phyloP scores from a whole-genome alignment of 306 rosid genomes.

The Prosopis cineraria region DNA sequence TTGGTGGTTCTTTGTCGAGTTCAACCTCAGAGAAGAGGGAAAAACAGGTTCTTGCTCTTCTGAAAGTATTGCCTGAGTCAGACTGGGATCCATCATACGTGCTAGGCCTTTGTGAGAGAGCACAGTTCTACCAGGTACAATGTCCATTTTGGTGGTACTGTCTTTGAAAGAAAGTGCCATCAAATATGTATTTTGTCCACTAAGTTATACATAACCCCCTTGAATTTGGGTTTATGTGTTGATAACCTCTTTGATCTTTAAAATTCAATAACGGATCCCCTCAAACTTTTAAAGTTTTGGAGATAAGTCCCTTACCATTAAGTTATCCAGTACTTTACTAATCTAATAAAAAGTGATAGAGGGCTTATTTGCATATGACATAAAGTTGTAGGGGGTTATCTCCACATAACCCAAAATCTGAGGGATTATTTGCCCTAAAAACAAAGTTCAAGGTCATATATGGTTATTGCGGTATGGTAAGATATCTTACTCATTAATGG shows the following conservation, averaged over 20 bases:
- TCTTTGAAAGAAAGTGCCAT: constrained; percentile 31
- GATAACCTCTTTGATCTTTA: not conserved
- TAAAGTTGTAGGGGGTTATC: not conserved
- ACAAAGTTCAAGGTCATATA: not conserved
- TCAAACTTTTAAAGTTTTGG: not conserved
- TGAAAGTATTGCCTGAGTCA: constrained; percentile 73
- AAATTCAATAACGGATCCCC: not conserved
- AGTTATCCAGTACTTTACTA: not conserved
- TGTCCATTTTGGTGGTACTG: constrained; percentile 23
- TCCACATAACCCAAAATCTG: not conserved
- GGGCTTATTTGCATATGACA: not conserved
- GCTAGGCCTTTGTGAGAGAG: constrained; percentile 75
- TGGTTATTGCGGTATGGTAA: not conserved
- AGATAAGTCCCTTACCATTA: not conserved
- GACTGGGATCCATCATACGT: constrained; percentile 83
- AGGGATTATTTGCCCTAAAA: not conserved
- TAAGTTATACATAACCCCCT: not conserved
- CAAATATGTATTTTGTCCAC: not conserved
- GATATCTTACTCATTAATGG: not conserved
- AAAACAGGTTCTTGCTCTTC: constrained; percentile 88
- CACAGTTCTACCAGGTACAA: constrained; percentile 75
- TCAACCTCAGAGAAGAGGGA: constrained; percentile 67
- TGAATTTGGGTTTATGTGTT: not conserved
- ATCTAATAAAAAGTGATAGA: not conserved
- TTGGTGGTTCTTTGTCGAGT: constrained; percentile 36